A percentile compares a stretch with the other conserved stretches of the same genome.
Conservation (phyloP, 768 basidiomycete species). For the Crepidotus variabilis region DNA sequence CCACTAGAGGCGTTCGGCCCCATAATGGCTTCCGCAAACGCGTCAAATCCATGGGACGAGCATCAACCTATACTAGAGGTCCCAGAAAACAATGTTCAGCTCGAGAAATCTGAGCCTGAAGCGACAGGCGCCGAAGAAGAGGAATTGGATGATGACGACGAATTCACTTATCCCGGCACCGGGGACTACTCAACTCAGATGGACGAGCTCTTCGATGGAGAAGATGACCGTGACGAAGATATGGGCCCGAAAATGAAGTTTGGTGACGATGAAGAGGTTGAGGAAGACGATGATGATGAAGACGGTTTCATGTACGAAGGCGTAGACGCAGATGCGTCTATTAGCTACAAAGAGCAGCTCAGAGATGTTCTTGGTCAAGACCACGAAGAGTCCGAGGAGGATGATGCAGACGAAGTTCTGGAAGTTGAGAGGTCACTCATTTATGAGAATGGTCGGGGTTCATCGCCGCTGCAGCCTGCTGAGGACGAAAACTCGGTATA, state of each 20-base stretch:
- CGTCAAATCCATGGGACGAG: constrained; percentile 11
- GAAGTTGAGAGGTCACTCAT: constrained; percentile 46
- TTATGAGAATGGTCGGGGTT: constrained; percentile 28
- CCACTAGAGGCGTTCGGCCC: background rate
- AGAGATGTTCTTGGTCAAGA: constrained; percentile 71
- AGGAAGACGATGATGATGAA: constrained; percentile 45
- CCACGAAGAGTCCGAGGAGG: constrained; percentile 45
- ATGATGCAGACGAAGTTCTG: constrained; percentile 24
- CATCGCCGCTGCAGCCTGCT: constrained; percentile 1
- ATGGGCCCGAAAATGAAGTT: constrained; percentile 7
- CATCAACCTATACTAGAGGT: background rate
- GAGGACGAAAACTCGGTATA: constrained; percentile 28
- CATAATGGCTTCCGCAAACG: constrained; percentile 9
- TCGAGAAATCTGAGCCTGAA: background rate
- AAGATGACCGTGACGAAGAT: constrained; percentile 19
- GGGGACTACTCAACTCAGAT: constrained; percentile 63
- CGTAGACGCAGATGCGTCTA: constrained; percentile 50
- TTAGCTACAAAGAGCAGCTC: constrained; percentile 64
- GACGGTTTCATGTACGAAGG: constrained; percentile 74
- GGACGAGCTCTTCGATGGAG: constrained; percentile 57
- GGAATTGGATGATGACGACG: constrained; percentile 26
- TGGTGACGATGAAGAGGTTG: constrained; percentile 24
- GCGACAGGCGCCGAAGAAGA: constrained; percentile 8
- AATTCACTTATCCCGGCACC: constrained; percentile 25
- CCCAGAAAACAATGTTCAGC: background rate